Conservation (phyloP, 2,329 filamentous ascomycete genomes). For the Nemania sp. region DNA sequence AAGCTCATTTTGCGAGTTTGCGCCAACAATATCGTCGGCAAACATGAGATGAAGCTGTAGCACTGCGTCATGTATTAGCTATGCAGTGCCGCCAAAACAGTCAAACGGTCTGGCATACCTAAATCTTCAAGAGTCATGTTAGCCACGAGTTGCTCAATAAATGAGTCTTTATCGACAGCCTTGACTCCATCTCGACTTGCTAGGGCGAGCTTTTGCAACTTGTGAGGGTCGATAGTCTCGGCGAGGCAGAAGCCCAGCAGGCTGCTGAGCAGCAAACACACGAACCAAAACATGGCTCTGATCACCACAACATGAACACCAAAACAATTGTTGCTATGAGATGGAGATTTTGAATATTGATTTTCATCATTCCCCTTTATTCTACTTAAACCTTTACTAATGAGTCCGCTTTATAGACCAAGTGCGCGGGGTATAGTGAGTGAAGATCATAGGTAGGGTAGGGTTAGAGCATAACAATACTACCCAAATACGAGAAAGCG, state of each 20-base stretch:
- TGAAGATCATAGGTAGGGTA: conserved; percentile 8
- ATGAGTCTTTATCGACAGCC: conserved; percentile 29
- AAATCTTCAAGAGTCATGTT: conserved; percentile 42
- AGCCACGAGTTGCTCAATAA: conserved; percentile 35
- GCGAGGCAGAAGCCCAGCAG: background rate
- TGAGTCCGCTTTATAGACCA: background rate
- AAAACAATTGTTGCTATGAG: background rate
- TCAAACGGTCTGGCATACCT: conserved; percentile 24
- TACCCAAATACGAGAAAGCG: no score
- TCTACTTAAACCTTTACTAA: no score
- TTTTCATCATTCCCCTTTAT: background rate
- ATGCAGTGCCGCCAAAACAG: background rate
- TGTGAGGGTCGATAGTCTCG: background rate
- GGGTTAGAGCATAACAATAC: conserved; percentile 1
- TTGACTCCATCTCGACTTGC: background rate
- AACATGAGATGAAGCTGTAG: conserved; percentile 51
- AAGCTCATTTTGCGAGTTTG: conserved; percentile 43
- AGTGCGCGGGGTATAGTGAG: conserved; percentile 20
- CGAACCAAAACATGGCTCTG: conserved; percentile 4
- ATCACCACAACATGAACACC: background rate
- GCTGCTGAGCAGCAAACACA: background rate
- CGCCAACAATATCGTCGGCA: conserved; percentile 46
- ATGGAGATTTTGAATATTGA: background rate
- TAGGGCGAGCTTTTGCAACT: background rate
- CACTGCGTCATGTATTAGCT: conserved; percentile 28